Percentiles rank a stretch among this genome's conserved stretches.
Conservation (phyloP, 1,284 basidiomycete genomes). For the Pascua guehoae region DNA sequence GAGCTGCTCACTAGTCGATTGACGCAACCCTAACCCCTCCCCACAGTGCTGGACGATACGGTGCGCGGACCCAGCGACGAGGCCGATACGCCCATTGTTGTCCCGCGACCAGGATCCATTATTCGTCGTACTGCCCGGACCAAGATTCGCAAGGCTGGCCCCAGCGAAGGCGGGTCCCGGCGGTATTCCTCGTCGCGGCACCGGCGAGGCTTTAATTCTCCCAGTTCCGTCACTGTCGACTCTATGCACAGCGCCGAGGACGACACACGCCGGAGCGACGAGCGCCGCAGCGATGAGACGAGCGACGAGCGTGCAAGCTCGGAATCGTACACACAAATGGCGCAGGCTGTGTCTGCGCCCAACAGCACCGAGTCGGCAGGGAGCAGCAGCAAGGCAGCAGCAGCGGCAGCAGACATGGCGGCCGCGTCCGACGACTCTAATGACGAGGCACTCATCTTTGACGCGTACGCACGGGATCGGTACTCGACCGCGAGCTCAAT, state of each 20-base stretch:
- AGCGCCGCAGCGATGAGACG: constrained; percentile 20
- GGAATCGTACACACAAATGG: constrained; percentile 9
- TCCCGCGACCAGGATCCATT: constrained; percentile 79
- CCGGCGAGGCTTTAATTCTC: constrained; percentile 38
- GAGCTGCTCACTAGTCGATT: too few species aligned
- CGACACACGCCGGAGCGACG: constrained; percentile 9
- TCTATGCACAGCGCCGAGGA: constrained; percentile 5
- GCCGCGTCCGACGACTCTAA: constrained; percentile 53
- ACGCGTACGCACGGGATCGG: constrained; percentile 61
- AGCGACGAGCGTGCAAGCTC: constrained; percentile 17
- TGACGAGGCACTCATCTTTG: constrained; percentile 74
- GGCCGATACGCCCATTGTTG: constrained; percentile 76
- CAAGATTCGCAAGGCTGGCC: constrained; percentile 85
- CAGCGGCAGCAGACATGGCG: background rate
- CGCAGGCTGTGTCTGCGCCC: too few species aligned
- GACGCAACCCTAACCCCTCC: background rate
- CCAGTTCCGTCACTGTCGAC: constrained; percentile 3
- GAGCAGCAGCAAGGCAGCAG: background rate
- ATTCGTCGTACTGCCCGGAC: constrained; percentile 88
- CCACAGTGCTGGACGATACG: constrained; percentile 36
- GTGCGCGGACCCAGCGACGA: constrained; percentile 21
- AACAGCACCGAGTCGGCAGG: too few species aligned
- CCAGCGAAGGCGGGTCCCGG: constrained; percentile 73
- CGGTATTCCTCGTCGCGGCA: constrained; percentile 59
- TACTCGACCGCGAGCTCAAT: constrained; percentile 28